Evolutionary conservation across 1,284 basidiomycete species (phyloP), one percentile per base, ranked within the genome.

Genomic region (Megacollybia platyphylla): DNA sequence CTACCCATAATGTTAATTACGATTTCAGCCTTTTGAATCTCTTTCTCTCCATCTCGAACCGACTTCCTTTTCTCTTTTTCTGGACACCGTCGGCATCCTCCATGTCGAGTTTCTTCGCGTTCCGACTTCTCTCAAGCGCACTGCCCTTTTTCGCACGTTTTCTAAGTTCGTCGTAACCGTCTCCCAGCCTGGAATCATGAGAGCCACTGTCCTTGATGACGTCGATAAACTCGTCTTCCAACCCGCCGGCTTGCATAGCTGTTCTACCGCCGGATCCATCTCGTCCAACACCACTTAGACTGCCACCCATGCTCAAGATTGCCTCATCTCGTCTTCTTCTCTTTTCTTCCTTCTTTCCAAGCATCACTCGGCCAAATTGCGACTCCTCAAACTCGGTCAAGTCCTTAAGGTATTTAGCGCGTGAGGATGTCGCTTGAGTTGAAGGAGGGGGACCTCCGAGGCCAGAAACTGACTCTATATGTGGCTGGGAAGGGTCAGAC

Each of bases 371-470:
- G 24, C 87, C 91, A 66, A 97, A 92, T 61, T 97, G 94, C 43
- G 90, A 88, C 61, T 97, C 94, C 63, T 98, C 94, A 61, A 89
- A 98, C 50, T 90, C 85, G 42, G 78, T 78, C 66, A 97, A 82
- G 9, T 83, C 76, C 51, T 81, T 76, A 47, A 97, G 69, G 48
- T 89, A 80, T 29, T 78, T 72, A 7, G 85, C 86, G 18, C 88
- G 81, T 15, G 71, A 68, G 1, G 81, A 84, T 35, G 59, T 40
- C 44, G 49, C 44, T 13, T 28, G 39, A 15, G 61, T 62, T 10
- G 75, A 67, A 43, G 67, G 67, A 31, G 69, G 79, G 47, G 66
- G 75, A 41, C 70, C 68, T 6, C 85, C 82, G 2, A 94, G 67
- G 43, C 91, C 91, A 3, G 87, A 78, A 0, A 86, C 81, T 1